These are phyloP conservation scores for Castanopsis chinensis DNA, from an alignment of 306 rosid species.

Conservation along the genomic window DNA sequence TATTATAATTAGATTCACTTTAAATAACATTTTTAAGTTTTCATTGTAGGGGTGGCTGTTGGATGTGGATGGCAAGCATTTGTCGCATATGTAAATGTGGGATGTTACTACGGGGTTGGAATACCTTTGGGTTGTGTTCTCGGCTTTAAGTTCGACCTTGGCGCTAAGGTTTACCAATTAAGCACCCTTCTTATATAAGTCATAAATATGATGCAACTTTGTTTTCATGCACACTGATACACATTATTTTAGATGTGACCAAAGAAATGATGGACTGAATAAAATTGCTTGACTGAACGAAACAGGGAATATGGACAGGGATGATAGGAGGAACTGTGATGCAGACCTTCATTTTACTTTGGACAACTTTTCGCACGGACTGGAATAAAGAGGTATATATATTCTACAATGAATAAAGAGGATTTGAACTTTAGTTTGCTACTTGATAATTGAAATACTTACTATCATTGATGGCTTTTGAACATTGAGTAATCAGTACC, in stretches of 20 bases:
- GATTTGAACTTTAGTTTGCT: too few species aligned
- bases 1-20: too few species aligned
- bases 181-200: not conserved
- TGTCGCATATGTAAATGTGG: conserved; percentile 72
- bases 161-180: conserved; percentile 45
- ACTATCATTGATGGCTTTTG: not conserved
- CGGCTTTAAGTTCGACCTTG: conserved; percentile 65
- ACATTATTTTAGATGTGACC: too few species aligned
- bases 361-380: conserved; percentile 64
- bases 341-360: conserved; percentile 61
- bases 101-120: conserved; percentile 61
- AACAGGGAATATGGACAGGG: conserved; percentile 71
- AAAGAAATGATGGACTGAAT: not conserved
- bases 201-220: not conserved
- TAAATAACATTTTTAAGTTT: too few species aligned
- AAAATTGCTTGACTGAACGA: not conserved
- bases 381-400: conserved; percentile 67
- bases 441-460: not conserved
- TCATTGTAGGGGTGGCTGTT: conserved; percentile 62
- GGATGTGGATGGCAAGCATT: conserved; percentile 86
- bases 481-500: too few species aligned
- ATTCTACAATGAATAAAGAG: not conserved
- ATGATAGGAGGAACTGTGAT: conserved; percentile 71
- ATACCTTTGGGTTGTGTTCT: conserved; percentile 58
- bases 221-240: too few species aligned